These are phyloP conservation scores for Mikania micrantha DNA, from an alignment of 129 eudicot genomes.

Conservation along the genomic window DNA sequence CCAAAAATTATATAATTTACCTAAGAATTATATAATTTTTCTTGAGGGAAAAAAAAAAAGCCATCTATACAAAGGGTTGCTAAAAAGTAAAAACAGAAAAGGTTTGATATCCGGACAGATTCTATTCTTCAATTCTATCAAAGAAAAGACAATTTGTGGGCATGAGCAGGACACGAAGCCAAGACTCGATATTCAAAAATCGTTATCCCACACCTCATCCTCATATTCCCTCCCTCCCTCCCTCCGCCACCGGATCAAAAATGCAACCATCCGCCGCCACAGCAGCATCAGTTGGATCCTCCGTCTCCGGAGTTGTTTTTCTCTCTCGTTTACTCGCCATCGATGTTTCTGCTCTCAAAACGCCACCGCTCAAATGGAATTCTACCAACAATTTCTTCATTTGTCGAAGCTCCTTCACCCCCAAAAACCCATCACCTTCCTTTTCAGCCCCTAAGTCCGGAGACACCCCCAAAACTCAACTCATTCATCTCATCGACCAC, in stretches of 20 bases:
- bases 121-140: too few relatives aligned
- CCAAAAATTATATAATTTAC: too few relatives aligned
- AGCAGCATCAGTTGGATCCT: slow-evolving; percentile 2
- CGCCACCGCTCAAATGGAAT: neutral
- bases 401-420: slow-evolving; percentile 18
- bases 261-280: slow-evolving; percentile 46
- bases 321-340: slow-evolving; percentile 27
- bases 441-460: slow-evolving; percentile 18
- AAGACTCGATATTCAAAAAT: too few relatives aligned
- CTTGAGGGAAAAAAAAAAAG: too few relatives aligned
- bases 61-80: too few relatives aligned
- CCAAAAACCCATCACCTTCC: slow-evolving; percentile 15
- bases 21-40: too few relatives aligned
- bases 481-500: slow-evolving; percentile 17
- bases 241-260: slow-evolving; percentile 14
- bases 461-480: slow-evolving; percentile 18
- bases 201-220: too few relatives aligned
- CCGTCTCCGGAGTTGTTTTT: slow-evolving; percentile 18
- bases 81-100: too few relatives aligned
- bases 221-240: neutral
- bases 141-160: neutral
- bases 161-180: neutral
- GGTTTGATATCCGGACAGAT: too few relatives aligned
- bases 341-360: slow-evolving; percentile 6
- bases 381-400: neutral